Base-by-base conservation (phyloP, 139 green algal genomes). In the Limnomonas spitsbergensis region DNA sequence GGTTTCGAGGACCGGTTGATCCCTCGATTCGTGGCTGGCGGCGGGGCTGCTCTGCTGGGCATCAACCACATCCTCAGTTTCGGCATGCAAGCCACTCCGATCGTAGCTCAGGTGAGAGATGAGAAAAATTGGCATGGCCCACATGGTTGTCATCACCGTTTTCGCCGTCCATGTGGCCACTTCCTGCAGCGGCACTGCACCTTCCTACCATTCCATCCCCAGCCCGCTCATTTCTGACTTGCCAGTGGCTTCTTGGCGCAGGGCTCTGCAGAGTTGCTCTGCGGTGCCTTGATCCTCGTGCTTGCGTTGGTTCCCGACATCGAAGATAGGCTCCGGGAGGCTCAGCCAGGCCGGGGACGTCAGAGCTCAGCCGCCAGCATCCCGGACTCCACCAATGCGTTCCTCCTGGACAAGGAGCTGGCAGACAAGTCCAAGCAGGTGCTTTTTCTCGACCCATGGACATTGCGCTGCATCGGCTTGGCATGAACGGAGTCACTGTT, bases 1-100 rank as follows among this genome's bases (percentile, higher is more conserved):
- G 93, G 93, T 20, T 95, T 95, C 75, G 92, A 97, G 52, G 93
- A 97, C 76, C 83, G 88, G 0, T 66, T 91, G 1, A 91, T 97
- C 0, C 93, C 93, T 0, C 77, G 92, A 1, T 86, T 96, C 0
- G 88, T 95, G 40, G 93, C 92, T 0, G 26, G 67, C 4, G 66
- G 88, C 0, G 88, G 87, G 4, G 89, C 78, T 0, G 77, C 83
- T 0, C 76, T 94, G 24, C 81, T 97, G 38, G 38, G 84, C 0
- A 20, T 91, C 35, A 97, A 97, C 83, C 89, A 95, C 72, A 1
- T 93, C 1, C 4, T 77, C 39, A 77, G 83, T 78, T 38, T 61
- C 20, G 47, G 47, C 14, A 20, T 61, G 47, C 47, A 61, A 61
- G 14, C 20, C 20, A 20, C 47, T 61, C 47, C 47, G 20, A 20